Conservation (phyloP, 78 protist species). For the Diacronema lutheri region DNA sequence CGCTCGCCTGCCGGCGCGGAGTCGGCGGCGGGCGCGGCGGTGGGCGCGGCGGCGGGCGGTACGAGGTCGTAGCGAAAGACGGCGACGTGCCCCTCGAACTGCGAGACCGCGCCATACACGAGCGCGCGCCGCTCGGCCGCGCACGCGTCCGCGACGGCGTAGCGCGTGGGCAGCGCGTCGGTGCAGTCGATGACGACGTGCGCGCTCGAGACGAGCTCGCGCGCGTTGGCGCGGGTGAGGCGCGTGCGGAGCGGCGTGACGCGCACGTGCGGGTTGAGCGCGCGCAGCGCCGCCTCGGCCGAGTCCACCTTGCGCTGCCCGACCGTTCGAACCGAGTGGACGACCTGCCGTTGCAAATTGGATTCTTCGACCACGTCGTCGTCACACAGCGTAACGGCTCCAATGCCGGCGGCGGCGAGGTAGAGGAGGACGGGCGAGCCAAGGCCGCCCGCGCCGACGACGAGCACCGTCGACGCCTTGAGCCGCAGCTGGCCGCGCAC, state of each 20-base stretch:
- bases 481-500: conserved; percentile 43
- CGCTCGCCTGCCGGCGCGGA: no score
- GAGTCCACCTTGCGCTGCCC: conserved; percentile 57
- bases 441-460: conserved; percentile 87
- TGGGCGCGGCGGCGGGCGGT: no score
- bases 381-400: conserved; percentile 67
- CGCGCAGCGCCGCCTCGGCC: background rate
- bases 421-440: conserved; percentile 75
- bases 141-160: conserved; percentile 56
- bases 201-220: conserved; percentile 32
- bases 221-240: conserved; percentile 60
- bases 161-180: conserved; percentile 70
- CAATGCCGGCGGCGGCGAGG: conserved; percentile 82
- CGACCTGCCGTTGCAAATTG: conserved; percentile 80
- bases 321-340: conserved; percentile 23
- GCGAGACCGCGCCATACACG: conserved; percentile 77
- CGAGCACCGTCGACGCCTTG: conserved; percentile 40
- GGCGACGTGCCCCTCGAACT: conserved; percentile 82
- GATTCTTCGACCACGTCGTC: conserved; percentile 67
- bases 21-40: no score
- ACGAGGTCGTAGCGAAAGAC: conserved; percentile 9
- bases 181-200: conserved; percentile 80
- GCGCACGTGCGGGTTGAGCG: background rate
- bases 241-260: background rate
- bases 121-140: conserved; percentile 63